Conservation (phyloP, 2,329 filamentous ascomycete genomes). For the Gaeumannomyces tritici region DNA sequence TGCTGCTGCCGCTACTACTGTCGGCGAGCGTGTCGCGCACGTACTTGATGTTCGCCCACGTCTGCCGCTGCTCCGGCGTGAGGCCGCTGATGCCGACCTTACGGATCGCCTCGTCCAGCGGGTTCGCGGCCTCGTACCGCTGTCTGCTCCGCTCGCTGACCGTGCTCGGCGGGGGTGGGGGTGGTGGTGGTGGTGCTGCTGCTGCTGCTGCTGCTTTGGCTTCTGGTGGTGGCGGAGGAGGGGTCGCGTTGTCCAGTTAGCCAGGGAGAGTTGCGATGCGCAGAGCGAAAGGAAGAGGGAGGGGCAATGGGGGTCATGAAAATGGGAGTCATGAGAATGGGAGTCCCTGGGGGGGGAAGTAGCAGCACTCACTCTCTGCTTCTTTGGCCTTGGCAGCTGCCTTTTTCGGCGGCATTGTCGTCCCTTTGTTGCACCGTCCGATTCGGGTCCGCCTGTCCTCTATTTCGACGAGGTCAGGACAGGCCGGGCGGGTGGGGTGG, state of each 20-base stretch:
- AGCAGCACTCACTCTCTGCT: constrained; percentile 14
- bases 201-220: constrained; percentile 8
- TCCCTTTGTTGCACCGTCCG: not conserved
- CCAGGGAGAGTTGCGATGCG: not conserved
- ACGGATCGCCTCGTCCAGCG: constrained; percentile 33
- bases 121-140: constrained; percentile 40
- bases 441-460: not conserved
- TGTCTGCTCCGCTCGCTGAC: constrained; percentile 36
- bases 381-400: constrained; percentile 17
- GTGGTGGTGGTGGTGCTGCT: too few species aligned
- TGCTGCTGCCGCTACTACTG: constrained; percentile 18
- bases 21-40: constrained; percentile 28
- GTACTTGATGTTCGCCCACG: constrained; percentile 36
- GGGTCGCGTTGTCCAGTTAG: constrained; percentile 1
- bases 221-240: not conserved
- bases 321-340: not conserved
- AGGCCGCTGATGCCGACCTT: constrained; percentile 34
- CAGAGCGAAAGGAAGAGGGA: not conserved
- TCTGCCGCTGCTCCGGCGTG: constrained; percentile 36
- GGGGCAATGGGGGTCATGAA: not conserved
- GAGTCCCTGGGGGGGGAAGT: not conserved
- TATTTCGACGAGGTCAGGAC: not conserved
- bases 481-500: not conserved
- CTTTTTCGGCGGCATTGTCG: constrained; percentile 24
- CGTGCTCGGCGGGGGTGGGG: constrained; percentile 28